A percentile compares a stretch with the other conserved stretches of the same genome.
phyloP scores from a whole-genome alignment of 75 land plant genomes.

The Selaginella moellendorffii region DNA sequence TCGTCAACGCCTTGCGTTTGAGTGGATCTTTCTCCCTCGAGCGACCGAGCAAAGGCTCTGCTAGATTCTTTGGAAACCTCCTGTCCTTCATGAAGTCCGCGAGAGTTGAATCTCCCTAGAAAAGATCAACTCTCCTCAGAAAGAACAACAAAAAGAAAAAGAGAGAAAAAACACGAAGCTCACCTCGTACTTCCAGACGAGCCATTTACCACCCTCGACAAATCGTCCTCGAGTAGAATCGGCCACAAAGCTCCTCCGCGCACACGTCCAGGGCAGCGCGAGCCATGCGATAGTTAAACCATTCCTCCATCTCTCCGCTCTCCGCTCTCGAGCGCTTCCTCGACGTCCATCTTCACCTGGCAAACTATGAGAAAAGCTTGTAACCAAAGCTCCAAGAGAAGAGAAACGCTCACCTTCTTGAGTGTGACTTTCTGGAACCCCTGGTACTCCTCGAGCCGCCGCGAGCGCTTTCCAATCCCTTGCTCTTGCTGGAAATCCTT shows the following conservation, averaged over 20 bases:
- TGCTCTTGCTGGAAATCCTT: constrained; percentile 27
- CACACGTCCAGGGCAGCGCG: constrained; percentile 94
- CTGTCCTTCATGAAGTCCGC: constrained; percentile 85
- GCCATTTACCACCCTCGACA: constrained; percentile 90
- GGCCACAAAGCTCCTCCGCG: constrained; percentile 86
- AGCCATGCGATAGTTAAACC: constrained; percentile 94
- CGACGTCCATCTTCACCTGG: constrained; percentile 79
- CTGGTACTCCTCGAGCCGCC: constrained; percentile 37
- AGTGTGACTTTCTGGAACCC: constrained; percentile 67
- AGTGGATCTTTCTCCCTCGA: constrained; percentile 46
- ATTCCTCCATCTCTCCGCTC: constrained; percentile 95
- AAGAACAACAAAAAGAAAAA: not conserved
- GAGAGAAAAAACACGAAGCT: not conserved
- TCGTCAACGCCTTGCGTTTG: constrained; percentile 55
- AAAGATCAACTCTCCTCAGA: constrained; percentile 2
- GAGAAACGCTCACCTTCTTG: constrained; percentile 53
- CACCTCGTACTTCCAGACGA: constrained; percentile 98
- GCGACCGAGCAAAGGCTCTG: constrained; percentile 65
- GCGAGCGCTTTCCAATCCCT: constrained; percentile 18
- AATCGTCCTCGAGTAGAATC: constrained; percentile 67
- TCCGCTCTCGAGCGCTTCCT: constrained; percentile 88
- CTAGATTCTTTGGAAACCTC: constrained; percentile 69
- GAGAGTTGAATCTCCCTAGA: constrained; percentile 68
- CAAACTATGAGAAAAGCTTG: not conserved
- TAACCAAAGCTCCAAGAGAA: no score